Evolutionary conservation across 208 protist genomes (phyloP), one percentile per base, ranked within the genome.

Genomic region (Leptomonas seymouri): DNA sequence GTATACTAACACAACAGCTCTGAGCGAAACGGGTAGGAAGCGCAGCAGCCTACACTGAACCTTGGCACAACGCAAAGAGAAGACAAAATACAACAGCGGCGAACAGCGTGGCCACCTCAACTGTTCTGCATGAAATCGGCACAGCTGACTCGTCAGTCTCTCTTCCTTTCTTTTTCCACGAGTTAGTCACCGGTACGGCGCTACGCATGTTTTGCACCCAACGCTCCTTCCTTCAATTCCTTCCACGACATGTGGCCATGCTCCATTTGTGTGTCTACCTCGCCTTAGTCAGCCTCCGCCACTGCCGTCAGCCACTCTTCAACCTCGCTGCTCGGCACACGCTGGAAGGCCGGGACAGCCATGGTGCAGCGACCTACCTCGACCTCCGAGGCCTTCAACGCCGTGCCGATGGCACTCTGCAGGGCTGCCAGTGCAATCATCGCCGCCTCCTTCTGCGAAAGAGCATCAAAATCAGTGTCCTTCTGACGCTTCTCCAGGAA

Each of bases 401-500:
- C 64, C 44, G 72, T 76, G 42, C 89, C 92, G 39, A 91, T 83
- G 34, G 88, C 81, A 56, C 79, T 86, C 79, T 97, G 87, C 45
- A 97, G 70, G 21, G 89, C 92, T 4, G 85, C 67, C 42, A 97
- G 84, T 3, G 87, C 88, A 44, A 93, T 85, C 88, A 95, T 95
- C 18, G 92, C 86, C 8, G 86, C 85, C 49, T 97, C 84, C 68
- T 86, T 85, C 76, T 93, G 75, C 11, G 81, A 62, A 4, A 97
- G 84, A 0, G 78, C 80, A 36, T 96, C 81, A 62, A 97, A 90
- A 7, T 87, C 81, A 21, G 86, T 86, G 51, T 65, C 72, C 80
- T 98, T 98, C 74, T 98, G 88, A 21, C 95, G 95, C 90, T 99
- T 99, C 74, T 99, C 98, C 18, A 99, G 80, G 67, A 95, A 98